A percentile compares a stretch with the other conserved stretches of the same genome.
Conservation (phyloP, 176 grass and related monocot species). For the Triticum turgidum region DNA sequence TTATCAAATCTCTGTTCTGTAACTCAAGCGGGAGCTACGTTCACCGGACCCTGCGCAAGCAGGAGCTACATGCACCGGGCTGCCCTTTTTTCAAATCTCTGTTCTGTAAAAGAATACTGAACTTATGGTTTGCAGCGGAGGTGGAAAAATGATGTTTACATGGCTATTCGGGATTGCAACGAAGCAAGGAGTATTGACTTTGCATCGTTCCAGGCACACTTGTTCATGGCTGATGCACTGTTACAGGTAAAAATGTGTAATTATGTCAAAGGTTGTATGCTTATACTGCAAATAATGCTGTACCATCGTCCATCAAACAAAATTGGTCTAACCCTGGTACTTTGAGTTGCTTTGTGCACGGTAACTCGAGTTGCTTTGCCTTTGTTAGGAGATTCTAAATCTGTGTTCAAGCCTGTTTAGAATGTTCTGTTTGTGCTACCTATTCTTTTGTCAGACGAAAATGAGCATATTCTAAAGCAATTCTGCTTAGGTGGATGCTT, state of each 20-base stretch:
- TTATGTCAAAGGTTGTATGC: neutral
- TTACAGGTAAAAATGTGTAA: conserved; percentile 58
- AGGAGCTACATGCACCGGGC: no score
- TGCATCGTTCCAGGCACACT: conserved; percentile 70
- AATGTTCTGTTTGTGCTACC: neutral
- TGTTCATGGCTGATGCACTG: conserved; percentile 78
- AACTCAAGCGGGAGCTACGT: neutral
- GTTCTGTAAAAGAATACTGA: conserved; percentile 8
- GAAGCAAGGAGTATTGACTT: conserved; percentile 57
- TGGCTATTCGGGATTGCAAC: conserved; percentile 91
- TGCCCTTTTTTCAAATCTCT: neutral
- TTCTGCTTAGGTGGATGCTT: neutral
- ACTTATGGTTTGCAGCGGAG: conserved; percentile 68
- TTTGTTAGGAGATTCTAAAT: neutral
- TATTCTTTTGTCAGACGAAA: conserved; percentile 14
- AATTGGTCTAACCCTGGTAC: neutral
- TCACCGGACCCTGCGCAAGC: no score
- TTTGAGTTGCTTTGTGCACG: neutral
- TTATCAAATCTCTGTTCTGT: conserved; percentile 18
- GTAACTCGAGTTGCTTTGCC: neutral
- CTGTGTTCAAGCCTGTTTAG: neutral
- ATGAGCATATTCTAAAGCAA: neutral
- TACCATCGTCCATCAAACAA: neutral
- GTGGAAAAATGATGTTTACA: conserved; percentile 97
- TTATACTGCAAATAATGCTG: conserved; percentile 11